phyloP scores from a whole-genome alignment of 202 grass and related monocot genomes.

The Carex sylvatica region DNA sequence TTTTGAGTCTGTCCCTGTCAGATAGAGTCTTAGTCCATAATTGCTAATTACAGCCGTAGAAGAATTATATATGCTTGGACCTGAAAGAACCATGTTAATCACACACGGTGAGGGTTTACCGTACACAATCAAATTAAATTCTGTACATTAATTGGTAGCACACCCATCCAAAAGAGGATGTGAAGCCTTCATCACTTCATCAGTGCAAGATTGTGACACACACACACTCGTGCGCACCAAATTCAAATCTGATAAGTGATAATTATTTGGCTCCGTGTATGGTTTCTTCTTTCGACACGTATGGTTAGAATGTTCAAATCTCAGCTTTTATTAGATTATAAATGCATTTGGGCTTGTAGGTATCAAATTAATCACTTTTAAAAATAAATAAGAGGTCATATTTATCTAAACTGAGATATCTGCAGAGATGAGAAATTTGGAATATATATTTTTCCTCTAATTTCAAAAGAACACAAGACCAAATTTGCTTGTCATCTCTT shows the following conservation, averaged over 20 bases:
- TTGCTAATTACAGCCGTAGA: too few species aligned
- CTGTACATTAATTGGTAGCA: too few species aligned
- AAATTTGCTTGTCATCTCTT: background rate
- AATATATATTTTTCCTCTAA: background rate
- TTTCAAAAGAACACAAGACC: background rate
- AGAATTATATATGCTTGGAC: too few species aligned
- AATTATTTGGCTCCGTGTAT: background rate
- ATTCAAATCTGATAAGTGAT: background rate
- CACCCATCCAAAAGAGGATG: background rate
- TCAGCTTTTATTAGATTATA: background rate
- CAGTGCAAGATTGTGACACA: constrained; percentile 7
- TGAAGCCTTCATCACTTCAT: background rate
- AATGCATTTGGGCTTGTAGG: background rate
- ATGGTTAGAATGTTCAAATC: constrained; percentile 11
- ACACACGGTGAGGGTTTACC: too few species aligned
- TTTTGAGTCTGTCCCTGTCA: too few species aligned
- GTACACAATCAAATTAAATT: too few species aligned
- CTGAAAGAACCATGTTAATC: too few species aligned
- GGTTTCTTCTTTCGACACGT: background rate
- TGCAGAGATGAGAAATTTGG: background rate
- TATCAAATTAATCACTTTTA: background rate
- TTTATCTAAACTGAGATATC: background rate
- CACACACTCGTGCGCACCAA: constrained; percentile 24
- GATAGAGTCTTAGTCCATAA: too few species aligned
- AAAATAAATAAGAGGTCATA: background rate